Conservation (phyloP, 73 alveolate genomes). For the Paraurostyla sp. region DNA sequence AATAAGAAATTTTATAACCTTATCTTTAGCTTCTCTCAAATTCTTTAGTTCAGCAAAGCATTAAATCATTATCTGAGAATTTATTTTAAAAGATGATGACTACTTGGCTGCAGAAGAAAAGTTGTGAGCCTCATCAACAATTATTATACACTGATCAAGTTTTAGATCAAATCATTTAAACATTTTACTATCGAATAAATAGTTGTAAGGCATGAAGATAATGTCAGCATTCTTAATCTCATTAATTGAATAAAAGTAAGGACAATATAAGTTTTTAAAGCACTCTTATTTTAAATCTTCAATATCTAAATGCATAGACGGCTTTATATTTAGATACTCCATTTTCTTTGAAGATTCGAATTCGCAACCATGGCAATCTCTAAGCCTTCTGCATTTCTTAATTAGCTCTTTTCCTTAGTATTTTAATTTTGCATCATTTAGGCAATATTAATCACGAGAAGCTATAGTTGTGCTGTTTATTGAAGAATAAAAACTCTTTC, state of each 20-base stretch:
- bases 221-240: conserved; percentile 56
- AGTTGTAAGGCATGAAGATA: conserved; percentile 71
- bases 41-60: neutral
- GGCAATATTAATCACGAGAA: neutral
- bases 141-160: conserved; percentile 75
- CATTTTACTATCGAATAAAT: conserved; percentile 74
- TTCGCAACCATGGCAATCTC: neutral
- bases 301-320: conserved; percentile 2
- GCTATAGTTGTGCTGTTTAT: neutral
- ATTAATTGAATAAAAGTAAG: conserved; percentile 54
- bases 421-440: neutral
- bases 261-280: conserved; percentile 49
- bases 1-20: neutral
- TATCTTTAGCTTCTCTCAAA: neutral
- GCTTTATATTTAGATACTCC: neutral
- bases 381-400: neutral
- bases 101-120: conserved; percentile 77
- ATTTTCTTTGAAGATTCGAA: neutral
- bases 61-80: neutral
- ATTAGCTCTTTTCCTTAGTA: neutral
- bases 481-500: neutral
- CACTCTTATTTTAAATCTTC: conserved; percentile 42
- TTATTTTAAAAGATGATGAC: neutral
- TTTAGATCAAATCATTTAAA: conserved; percentile 72
- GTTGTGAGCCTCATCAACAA: conserved; percentile 94